Base-by-base conservation (phyloP, 2,329 filamentous ascomycete species). In the Dactylonectria macrodidyma region DNA sequence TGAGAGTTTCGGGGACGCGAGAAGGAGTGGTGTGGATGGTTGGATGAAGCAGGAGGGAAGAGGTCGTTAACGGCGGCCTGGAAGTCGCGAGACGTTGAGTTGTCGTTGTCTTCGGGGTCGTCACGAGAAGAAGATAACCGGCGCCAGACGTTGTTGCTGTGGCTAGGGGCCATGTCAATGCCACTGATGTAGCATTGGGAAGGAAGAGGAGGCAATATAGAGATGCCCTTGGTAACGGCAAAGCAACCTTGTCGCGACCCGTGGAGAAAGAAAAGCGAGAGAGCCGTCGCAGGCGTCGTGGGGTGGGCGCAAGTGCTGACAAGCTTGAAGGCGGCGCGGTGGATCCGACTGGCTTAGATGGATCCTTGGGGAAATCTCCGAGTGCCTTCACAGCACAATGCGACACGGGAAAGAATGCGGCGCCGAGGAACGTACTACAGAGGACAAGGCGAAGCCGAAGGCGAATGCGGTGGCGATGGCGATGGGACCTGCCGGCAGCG, bases 161-260 rank as follows among this genome's bases (percentile, higher is more conserved):
- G 75, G 71, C 76, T 71, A 36, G 72, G 71, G 67, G 74, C 72
- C 78, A 80, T 80, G 19, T 72, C 67, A 71, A 68, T 51, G 60
- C 59, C 47, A 61, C 63, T 57, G 69, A 62, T 68, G 71, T 71
- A 70, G 71, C 77, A 79, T 78, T 67, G 74, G 71, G 66, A 70
- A 60, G 62, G 59, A 9, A 59, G n/a, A 59, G 34, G 22, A 54
- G 41, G 56, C 14, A 7, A 30, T 30, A 30, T 30, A 30, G 7
- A 4, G 26, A 30, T 30, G 26, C 26, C 26, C 7, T 19, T 11
- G 33, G 51, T 36, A 11, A 11, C 19, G n/a, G 51, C n/a, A 33
- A 33, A 54, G 19, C 34, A 33, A 54, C 30, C 16, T 54, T 36
- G 51, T 54, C 51, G 51, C 33, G 51, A 54, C 51, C 36, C 30